Evolutionary conservation across 192 early-diverging fungal species (phyloP), one percentile per base, ranked within the genome.

Genomic region (Cladochytrium replicatum): DNA sequence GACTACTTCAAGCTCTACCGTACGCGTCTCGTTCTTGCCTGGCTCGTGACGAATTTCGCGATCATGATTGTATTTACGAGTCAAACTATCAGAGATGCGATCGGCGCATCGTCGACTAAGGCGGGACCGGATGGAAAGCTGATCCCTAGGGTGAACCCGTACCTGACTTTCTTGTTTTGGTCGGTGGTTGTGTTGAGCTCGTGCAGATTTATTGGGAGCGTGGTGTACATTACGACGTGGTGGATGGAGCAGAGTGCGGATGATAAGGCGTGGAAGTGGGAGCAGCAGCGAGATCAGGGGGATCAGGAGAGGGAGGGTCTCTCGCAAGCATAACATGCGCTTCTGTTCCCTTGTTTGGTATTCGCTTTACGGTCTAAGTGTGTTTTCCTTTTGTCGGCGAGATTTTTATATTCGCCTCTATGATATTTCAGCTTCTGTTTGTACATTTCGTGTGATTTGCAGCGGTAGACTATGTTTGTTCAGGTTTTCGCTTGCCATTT

Each of bases 131-230:
- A 19, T 22, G 5, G 31, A 46, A 34, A 19, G 13, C 32, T 6
- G 44, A 45, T 45, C 43, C 24, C 45, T 8, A 42, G 37, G 0
- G 48, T 64, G 24, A 68, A 68, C 45, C 46, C 60, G 4, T 68
- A 54, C 41, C 50, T 68, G 15, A 63, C 66, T 4, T 63, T 68
- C 31, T 48, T 54, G 21, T 37, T 68, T 27, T 93, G 86, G 85
- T 74, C 72, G 24, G 85, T 91, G 7, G 77, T 83, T 2, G 77
- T 57, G 0, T 61, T 94, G 53, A 63, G 78, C 17, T 63, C 78
- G 0, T 63, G 88, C 39, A 69, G 91, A 41, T 89, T 89, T 63
- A 48, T 85, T 21, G 91, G 91, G 4, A 78, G 80, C 50, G 52
- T 59, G 43, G 59, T 52, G 13, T 69, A 60, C 37, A 34, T n/a